phyloP scores from a whole-genome alignment of 441 rosid genomes.

The Mallotus repandus region DNA sequence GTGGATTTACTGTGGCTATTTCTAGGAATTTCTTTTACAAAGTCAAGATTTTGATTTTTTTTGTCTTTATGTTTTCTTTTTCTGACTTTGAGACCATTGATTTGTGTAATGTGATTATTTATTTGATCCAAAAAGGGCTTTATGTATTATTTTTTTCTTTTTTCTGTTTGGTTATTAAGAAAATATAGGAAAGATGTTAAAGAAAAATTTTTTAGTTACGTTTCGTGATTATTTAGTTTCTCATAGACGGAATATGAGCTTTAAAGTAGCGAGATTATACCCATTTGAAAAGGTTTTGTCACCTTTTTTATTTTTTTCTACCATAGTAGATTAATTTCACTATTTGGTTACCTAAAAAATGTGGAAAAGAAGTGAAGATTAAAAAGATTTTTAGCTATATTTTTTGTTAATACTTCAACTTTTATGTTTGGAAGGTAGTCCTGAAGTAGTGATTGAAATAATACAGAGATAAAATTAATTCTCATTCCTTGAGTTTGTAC shows the following conservation, averaged over 20 bases:
- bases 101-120: slow-evolving; percentile 13
- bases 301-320: too few relatives aligned
- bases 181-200: background rate
- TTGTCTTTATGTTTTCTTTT: background rate
- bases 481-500: too few relatives aligned
- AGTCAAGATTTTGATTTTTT: background rate
- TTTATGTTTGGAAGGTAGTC: background rate
- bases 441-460: background rate
- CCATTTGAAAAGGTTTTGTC: too few relatives aligned
- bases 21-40: slow-evolving; percentile 48
- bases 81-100: background rate
- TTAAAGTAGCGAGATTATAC: too few relatives aligned
- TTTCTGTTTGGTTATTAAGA: slow-evolving; percentile 22
- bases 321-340: too few relatives aligned
- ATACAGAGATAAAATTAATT: too few relatives aligned
- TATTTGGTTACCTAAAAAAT: background rate
- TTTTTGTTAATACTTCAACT: too few relatives aligned
- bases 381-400: too few relatives aligned
- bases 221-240: too few relatives aligned
- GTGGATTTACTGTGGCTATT: slow-evolving; percentile 95
- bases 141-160: background rate
- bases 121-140: background rate
- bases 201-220: too few relatives aligned
- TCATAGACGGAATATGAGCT: too few relatives aligned
- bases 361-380: slow-evolving; percentile 5